phyloP scores from a whole-genome alignment of 2,329 filamentous ascomycete species.

The Calonectria hongkongensis region DNA sequence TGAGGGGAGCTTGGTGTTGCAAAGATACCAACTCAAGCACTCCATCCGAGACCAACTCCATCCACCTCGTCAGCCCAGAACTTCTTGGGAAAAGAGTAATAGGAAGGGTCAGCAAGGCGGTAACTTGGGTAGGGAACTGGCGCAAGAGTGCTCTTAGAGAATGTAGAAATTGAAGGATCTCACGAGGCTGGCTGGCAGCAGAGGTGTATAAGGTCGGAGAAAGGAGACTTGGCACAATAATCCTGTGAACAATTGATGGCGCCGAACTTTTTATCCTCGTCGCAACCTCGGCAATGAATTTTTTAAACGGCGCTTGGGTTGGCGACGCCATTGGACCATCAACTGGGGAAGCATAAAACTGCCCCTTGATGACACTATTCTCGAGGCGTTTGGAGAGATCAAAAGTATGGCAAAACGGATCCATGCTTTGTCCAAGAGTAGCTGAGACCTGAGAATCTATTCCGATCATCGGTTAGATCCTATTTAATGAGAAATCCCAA shows the following conservation, averaged over 20 bases:
- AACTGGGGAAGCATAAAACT: slow-evolving; percentile 70
- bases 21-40: slow-evolving; percentile 89
- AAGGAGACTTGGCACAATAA: slow-evolving; percentile 89
- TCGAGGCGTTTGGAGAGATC: slow-evolving; percentile 80
- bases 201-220: slow-evolving; percentile 90
- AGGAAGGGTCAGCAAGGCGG: slow-evolving; percentile 85
- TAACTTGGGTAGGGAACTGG: slow-evolving; percentile 78
- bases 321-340: slow-evolving; percentile 52
- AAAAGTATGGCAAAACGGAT: slow-evolving; percentile 82
- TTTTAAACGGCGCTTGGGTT: slow-evolving; percentile 68
- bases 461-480: neutral
- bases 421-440: slow-evolving; percentile 49
- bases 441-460: slow-evolving; percentile 47
- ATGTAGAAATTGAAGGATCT: slow-evolving; percentile 88
- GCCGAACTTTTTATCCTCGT: slow-evolving; percentile 74
- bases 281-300: slow-evolving; percentile 77
- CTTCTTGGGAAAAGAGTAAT: slow-evolving; percentile 85
- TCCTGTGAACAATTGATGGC: slow-evolving; percentile 81
- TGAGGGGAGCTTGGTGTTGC: slow-evolving; percentile 73
- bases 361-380: slow-evolving; percentile 68
- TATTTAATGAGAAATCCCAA: neutral
- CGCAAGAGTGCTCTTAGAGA: slow-evolving; percentile 84
- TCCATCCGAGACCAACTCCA: slow-evolving; percentile 89
- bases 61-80: slow-evolving; percentile 87
- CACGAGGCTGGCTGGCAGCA: slow-evolving; percentile 79